Evolutionary conservation across 2,329 filamentous ascomycete species (phyloP).

Genomic region (Colletotrichum costaricense): DNA sequence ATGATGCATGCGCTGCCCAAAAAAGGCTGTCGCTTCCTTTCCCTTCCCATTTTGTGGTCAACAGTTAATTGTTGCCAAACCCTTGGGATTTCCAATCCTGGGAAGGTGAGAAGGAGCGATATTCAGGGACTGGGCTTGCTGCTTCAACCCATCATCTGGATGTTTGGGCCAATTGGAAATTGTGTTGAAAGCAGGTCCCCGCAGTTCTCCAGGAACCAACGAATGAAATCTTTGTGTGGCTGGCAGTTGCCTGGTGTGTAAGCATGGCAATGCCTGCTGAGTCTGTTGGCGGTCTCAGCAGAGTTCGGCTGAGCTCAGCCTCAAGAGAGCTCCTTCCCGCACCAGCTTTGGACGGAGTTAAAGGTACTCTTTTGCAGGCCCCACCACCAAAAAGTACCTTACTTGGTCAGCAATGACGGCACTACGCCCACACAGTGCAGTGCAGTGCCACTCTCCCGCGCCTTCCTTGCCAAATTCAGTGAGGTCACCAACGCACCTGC

Average conservation of each 20-base stretch:
- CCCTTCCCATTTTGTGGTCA: neutral
- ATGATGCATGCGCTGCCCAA: neutral
- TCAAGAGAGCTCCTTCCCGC: neutral
- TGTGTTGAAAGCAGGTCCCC: neutral
- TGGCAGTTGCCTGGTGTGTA: neutral
- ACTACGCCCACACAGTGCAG: neutral
- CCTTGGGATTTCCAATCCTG: neutral
- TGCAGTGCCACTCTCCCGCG: neutral
- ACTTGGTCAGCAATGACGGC: neutral
- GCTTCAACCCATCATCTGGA: neutral
- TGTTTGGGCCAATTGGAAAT: neutral
- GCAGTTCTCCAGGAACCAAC: neutral
- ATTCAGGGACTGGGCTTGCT: slow-evolving; percentile 2
- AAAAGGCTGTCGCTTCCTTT: neutral
- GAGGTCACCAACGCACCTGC: slow-evolving; percentile 18
- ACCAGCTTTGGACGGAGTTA: neutral
- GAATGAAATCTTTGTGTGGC: slow-evolving; percentile 1
- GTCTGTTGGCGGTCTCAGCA: neutral
- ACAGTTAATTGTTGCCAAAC: neutral
- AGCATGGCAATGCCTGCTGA: slow-evolving; percentile 9
- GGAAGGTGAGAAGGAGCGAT: neutral
- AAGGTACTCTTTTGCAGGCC: neutral
- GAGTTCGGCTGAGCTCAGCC: slow-evolving; percentile 18
- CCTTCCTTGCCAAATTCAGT: slow-evolving; percentile 14
- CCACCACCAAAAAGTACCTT: neutral